phyloP scores from a whole-genome alignment of 108 stramenopile species.

The Cyclotella cryptica region DNA sequence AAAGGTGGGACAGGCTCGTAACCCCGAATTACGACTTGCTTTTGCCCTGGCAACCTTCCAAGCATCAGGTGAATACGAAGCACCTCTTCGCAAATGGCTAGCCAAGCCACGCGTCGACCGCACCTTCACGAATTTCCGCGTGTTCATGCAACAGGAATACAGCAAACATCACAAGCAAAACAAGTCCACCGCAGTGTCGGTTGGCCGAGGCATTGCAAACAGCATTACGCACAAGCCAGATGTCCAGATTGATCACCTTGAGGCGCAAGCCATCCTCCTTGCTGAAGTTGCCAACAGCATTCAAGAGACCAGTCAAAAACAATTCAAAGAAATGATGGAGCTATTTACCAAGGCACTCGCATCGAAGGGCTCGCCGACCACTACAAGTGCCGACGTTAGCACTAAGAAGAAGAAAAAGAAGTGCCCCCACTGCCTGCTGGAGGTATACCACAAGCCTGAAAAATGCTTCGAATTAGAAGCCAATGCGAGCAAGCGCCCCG shows the following conservation, averaged over 20 bases:
- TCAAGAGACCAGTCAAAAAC: slow-evolving; percentile 1
- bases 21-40: slow-evolving; percentile 13
- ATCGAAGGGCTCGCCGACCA: slow-evolving; percentile 8
- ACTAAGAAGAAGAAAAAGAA: slow-evolving; percentile 10
- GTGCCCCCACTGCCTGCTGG: slow-evolving; percentile 14
- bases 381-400: too few relatives aligned
- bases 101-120: background rate
- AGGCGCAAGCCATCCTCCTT: slow-evolving; percentile 9
- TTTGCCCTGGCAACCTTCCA: slow-evolving; percentile 14
- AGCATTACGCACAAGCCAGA: slow-evolving; percentile 12
- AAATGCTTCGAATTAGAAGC: slow-evolving; percentile 5
- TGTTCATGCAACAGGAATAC: background rate
- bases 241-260: slow-evolving; percentile 16
- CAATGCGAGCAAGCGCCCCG: slow-evolving; percentile 15
- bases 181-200: background rate
- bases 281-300: slow-evolving; percentile 23
- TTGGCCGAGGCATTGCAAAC: slow-evolving; percentile 21
- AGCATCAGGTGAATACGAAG: slow-evolving; percentile 7
- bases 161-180: slow-evolving; percentile 14
- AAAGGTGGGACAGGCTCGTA: background rate
- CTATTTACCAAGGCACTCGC: slow-evolving; percentile 1
- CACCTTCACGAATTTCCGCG: slow-evolving; percentile 1
- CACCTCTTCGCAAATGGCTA: background rate
- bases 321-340: slow-evolving; percentile 32
- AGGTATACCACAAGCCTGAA: slow-evolving; percentile 20